A percentile compares a stretch with the other conserved stretches of the same genome.
These are phyloP conservation scores for Talaromyces proteolyticus DNA, from an alignment of 495 filamentous ascomycete species.

Conservation along the genomic window DNA sequence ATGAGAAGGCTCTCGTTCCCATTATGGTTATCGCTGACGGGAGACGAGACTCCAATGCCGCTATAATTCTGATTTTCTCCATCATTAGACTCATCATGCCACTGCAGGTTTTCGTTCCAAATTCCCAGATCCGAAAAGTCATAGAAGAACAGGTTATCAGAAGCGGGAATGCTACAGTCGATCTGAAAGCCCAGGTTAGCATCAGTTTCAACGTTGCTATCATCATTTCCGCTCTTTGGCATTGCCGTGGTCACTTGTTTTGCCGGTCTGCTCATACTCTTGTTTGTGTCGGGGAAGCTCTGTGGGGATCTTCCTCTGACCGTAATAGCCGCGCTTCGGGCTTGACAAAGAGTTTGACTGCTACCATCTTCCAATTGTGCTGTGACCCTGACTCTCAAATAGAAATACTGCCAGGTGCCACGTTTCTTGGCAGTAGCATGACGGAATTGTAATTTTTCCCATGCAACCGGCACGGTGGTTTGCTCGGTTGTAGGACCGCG, in stretches of 20 bases:
- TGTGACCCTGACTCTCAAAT: background rate
- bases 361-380: conserved; percentile 1
- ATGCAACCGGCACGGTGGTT: background rate
- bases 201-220: background rate
- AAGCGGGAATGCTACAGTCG: background rate
- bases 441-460: conserved; percentile 5
- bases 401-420: conserved; percentile 6
- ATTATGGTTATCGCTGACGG: background rate
- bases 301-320: conserved; percentile 4
- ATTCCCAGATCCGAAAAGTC: conserved; percentile 3
- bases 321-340: conserved; percentile 1
- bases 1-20: conserved; percentile 1
- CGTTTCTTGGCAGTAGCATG: conserved; percentile 5
- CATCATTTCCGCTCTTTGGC: background rate
- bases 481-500: background rate
- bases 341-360: background rate
- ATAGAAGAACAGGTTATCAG: conserved; percentile 1
- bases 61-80: background rate
- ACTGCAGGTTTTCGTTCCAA: background rate
- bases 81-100: background rate
- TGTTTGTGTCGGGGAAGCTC: conserved; percentile 2
- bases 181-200: background rate
- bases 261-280: background rate
- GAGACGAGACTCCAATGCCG: background rate
- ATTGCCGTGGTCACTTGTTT: background rate